These are phyloP conservation scores for Eruca vesicaria DNA, from an alignment of 441 rosid species.

Conservation along the genomic window DNA sequence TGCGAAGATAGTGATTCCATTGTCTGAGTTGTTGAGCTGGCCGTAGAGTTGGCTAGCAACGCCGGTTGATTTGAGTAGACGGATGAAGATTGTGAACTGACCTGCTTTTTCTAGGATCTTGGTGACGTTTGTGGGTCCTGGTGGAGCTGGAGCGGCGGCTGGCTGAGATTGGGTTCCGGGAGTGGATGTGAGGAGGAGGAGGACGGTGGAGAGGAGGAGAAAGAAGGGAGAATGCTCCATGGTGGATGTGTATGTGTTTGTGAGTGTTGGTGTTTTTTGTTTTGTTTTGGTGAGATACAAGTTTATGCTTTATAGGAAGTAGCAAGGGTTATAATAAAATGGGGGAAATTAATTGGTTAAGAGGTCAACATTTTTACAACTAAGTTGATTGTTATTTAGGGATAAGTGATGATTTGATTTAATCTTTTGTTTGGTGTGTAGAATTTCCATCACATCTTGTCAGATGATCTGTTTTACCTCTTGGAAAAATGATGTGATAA, in stretches of 20 bases:
- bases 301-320: conserved; percentile 32
- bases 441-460: conserved; percentile 14
- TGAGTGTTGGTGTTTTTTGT: conserved; percentile 11
- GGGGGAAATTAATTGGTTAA: conserved; percentile 25
- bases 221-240: conserved; percentile 34
- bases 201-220: conserved; percentile 27
- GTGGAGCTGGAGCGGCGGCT: conserved; percentile 49
- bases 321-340: conserved; percentile 4
- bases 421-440: background rate
- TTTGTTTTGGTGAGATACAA: conserved; percentile 7
- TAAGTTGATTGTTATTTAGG: conserved; percentile 14
- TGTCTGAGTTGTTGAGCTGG: conserved; percentile 78
- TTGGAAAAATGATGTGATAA: background rate
- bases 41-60: conserved; percentile 56
- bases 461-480: conserved; percentile 12
- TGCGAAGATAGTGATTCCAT: conserved; percentile 82
- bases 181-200: conserved; percentile 37
- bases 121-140: conserved; percentile 69
- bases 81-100: conserved; percentile 62
- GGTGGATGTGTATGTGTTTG: conserved; percentile 23
- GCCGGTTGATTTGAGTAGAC: conserved; percentile 64
- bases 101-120: conserved; percentile 79
- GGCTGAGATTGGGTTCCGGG: conserved; percentile 46
- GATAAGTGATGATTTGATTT: conserved; percentile 1
- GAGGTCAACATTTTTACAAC: conserved; percentile 28